Base-by-base conservation (phyloP, 345 rosid genomes). In the Turritis glabra region DNA sequence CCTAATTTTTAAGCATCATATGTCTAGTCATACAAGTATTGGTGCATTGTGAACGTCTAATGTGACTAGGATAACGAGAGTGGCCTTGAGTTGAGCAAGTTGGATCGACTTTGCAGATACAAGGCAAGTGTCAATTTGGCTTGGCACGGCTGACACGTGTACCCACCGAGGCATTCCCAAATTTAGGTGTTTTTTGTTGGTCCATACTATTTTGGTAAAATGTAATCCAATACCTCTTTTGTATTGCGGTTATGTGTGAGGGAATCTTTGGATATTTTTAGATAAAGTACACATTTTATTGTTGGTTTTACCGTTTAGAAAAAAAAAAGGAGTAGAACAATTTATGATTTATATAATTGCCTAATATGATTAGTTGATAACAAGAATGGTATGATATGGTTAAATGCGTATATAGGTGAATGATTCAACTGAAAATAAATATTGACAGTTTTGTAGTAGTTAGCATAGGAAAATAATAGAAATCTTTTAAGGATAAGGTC, bases 61-160 rank as follows among this genome's bases (percentile, higher is more conserved):
- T 15, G 48, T 43, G 78, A 74, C 33, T 65, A 66, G 76, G 69
- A 72, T 62, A 13, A 60, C 3, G 74, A 59, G 46, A 47, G 50
- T 23, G 66, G 38, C 8, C 18, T 54, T 47, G 27, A 46, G 32
- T 54, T 47, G 27, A 46, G 32, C 78, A 65, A 66, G 51, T 74
- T 66, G 78, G 59, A 46, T 55, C 41, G 38, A 55, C 40, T 74
- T 44, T 65, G 59, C 65, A 47, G 56, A 44, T 74, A 56, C 59
- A 56, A 46, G 72, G 78, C 72, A 65, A 74, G 29, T 66, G 78
- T 65, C 66, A 4, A 35, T 74, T 66, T 57, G 67, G 72, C 60
- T 18, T 57, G 25, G 58, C 66, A 47, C 7, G 8, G 38, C 0
- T 35, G 64, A 74, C 51, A 57, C 73, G 78, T 74, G 72, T 66